Evolutionary conservation across 768 basidiomycete species (phyloP), one percentile per base, ranked within the genome.

Genomic region (Naganishia randhawae): DNA sequence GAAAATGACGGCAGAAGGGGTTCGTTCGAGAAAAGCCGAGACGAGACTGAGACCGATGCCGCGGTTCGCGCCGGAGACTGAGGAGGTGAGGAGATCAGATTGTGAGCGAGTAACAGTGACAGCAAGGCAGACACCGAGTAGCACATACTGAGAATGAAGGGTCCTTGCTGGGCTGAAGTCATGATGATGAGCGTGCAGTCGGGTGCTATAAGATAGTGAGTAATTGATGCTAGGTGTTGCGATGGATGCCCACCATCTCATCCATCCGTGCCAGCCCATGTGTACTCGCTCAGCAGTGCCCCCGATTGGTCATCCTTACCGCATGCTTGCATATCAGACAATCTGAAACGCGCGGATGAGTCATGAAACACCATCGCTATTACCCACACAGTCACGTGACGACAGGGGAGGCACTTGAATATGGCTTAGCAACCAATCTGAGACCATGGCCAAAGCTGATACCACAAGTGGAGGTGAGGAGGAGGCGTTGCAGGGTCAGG

Each of bases 21-120:
- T 50, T 27, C 65, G 65, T n/a, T 63, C 22, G 37, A 69, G 52
- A 31, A 73, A 66, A 22, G 50, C 50, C 19, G 69, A 65, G 61
- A 74, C 73, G 50, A 72, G 65, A 16, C 39, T 69, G 10, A 71
- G 29, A 19, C 73, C 75, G 66, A 76, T 68, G 13, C 75, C 75
- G 33, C 71, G 72, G 42, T 54, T 67, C 25, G 72, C 73, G 29
- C 75, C 75, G 45, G 75, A 72, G 55, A 76, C 72, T 70, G 25
- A 22, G 45, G 7, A 22, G 45, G 25, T 7, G 52, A n/a, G 27
- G 14, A 41, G 25, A n/a, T 33, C 35, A 22, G 29, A 33, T 35
- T 29, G n/a, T 35, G 33, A 22, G n/a, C 25, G 33, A 6, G 5
- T 1, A n/a, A n/a, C n/a, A n/a, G n/a, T 55, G 54, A 11, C 14